These are phyloP conservation scores for Candida namnaoensis DNA, from an alignment of 805 yeast genomes.

Conservation along the genomic window DNA sequence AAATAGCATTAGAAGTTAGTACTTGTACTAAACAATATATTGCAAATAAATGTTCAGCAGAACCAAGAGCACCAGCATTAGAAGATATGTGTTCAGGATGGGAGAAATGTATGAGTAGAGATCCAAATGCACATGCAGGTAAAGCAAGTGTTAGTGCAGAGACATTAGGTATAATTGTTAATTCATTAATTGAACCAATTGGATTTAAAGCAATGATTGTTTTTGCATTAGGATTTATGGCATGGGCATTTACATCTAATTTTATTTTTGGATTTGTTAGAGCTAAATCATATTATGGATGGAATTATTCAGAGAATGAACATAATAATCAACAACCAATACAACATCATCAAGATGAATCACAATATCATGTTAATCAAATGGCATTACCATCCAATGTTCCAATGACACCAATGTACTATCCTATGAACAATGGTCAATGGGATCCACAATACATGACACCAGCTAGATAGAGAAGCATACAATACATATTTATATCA, in stretches of 20 bases:
- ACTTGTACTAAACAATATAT: conserved; percentile 42
- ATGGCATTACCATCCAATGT: not conserved
- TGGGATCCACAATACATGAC: not conserved
- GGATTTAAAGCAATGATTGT: conserved; percentile 49
- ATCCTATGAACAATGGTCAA: no score
- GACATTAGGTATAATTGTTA: conserved; percentile 51
- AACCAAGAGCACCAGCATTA: conserved; percentile 48
- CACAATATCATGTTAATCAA: not conserved
- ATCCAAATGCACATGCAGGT: conserved; percentile 32
- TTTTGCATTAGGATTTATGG: conserved; percentile 25
- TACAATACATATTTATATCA: no score
- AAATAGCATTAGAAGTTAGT: conserved; percentile 40
- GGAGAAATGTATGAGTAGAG: conserved; percentile 59
- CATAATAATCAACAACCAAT: conserved; percentile 1
- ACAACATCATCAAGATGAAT: conserved; percentile 1
- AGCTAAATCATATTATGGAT: conserved; percentile 35
- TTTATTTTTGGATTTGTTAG: conserved; percentile 60
- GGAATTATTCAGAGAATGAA: conserved; percentile 5
- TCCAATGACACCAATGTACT: not conserved
- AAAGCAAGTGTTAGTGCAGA: conserved; percentile 54
- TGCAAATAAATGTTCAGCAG: conserved; percentile 51
- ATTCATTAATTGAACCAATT: conserved; percentile 60
- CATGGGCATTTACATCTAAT: conserved; percentile 51
- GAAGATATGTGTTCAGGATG: conserved; percentile 49
- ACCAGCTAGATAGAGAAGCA: not conserved